Evolutionary conservation across 129 eudicot genomes (phyloP).

Genomic region (Cynara cardunculus): DNA sequence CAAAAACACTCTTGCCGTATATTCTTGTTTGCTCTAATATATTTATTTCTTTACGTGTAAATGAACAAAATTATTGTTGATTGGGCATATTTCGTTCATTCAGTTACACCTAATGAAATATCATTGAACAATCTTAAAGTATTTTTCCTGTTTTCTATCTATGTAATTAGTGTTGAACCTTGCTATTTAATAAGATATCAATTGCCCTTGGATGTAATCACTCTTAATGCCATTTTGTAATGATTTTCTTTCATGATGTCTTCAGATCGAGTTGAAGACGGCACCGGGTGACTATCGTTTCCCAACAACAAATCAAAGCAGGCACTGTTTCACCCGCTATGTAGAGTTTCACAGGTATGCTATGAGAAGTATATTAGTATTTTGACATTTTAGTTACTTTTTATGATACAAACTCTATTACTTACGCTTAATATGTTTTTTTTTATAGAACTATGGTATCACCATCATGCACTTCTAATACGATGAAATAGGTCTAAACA

Average conservation of each 20-base stretch:
- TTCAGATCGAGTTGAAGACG: slow-evolving; percentile 75
- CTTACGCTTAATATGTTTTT: background rate
- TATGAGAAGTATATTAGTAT: background rate
- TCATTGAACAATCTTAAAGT: background rate
- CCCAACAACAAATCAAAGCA: slow-evolving; percentile 86
- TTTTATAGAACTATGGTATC: background rate
- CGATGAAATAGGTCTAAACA: background rate
- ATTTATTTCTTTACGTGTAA: background rate
- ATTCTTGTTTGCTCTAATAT: background rate
- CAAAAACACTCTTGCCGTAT: background rate
- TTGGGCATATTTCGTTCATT: background rate
- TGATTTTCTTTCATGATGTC: background rate
- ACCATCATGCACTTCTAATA: background rate
- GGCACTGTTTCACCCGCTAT: slow-evolving; percentile 89
- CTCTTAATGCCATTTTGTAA: background rate
- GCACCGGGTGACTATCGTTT: slow-evolving; percentile 93
- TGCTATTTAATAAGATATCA: background rate
- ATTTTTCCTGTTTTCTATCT: background rate
- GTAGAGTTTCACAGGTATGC: slow-evolving; percentile 84
- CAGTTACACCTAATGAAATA: background rate
- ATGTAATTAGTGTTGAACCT: background rate
- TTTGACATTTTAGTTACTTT: background rate
- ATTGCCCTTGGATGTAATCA: background rate
- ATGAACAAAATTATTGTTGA: background rate
- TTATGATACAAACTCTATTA: background rate